These are phyloP conservation scores for Malassezia slooffiae DNA, from an alignment of 1,284 basidiomycete genomes.

Conservation along the genomic window DNA sequence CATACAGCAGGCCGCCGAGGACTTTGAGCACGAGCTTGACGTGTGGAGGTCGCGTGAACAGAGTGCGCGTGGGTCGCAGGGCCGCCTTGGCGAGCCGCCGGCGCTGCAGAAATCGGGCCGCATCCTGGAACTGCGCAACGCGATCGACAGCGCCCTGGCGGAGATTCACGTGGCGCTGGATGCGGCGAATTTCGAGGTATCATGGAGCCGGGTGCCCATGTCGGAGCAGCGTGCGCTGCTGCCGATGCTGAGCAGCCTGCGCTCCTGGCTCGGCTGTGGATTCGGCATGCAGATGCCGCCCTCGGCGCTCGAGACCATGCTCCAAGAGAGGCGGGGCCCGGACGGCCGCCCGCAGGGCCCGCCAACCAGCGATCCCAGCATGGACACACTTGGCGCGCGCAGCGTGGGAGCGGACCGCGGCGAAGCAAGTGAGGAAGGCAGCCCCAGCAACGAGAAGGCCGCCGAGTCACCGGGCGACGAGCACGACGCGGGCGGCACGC, in stretches of 20 bases:
- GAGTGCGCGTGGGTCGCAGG: neutral
- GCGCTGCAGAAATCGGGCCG: neutral
- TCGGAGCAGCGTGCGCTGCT: constrained; percentile 14
- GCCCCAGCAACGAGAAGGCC: too few species aligned
- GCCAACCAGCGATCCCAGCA: too few species aligned
- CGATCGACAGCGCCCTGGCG: constrained; percentile 6
- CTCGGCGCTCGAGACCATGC: too few species aligned
- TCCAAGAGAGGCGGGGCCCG: too few species aligned
- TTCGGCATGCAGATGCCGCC: constrained; percentile 15
- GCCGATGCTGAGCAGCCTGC: constrained; percentile 15
- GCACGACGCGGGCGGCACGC: too few species aligned
- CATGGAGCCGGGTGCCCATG: constrained; percentile 20
- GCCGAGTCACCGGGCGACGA: too few species aligned
- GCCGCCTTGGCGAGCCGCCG: neutral
- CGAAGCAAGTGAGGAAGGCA: too few species aligned
- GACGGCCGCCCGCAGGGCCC: too few species aligned
- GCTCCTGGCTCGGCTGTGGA: constrained; percentile 30
- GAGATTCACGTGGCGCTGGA: constrained; percentile 17
- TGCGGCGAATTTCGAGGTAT: constrained; percentile 26
- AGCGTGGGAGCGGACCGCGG: too few species aligned
- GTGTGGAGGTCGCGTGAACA: neutral
- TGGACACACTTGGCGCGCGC: too few species aligned
- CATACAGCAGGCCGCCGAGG: constrained; percentile 15
- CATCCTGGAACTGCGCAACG: constrained; percentile 10
- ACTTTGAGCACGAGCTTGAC: constrained; percentile 18